Evolutionary conservation across 352 stramenopile species (phyloP).

Genomic region (Halophytophthora batemanensis): DNA sequence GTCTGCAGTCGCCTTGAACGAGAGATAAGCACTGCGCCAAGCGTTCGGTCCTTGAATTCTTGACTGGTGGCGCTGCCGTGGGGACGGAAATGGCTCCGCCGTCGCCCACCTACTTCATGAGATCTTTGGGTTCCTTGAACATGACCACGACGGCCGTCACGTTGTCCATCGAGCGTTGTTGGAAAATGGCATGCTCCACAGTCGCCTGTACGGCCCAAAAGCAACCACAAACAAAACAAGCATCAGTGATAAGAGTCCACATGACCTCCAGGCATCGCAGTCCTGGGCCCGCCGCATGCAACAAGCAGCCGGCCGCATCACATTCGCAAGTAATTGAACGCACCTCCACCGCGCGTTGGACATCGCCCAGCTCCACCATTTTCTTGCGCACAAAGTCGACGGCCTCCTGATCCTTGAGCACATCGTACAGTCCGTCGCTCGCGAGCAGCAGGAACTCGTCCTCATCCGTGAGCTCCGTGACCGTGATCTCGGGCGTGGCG

Average conservation of each 20-base stretch:
- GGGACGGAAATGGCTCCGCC: not conserved
- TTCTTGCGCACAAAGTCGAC: slow-evolving; percentile 76
- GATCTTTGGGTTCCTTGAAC: slow-evolving; percentile 69
- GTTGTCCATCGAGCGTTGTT: slow-evolving; percentile 85
- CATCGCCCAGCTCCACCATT: slow-evolving; percentile 60
- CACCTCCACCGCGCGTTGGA: slow-evolving; percentile 79
- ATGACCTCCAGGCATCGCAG: not conserved
- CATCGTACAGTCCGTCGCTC: slow-evolving; percentile 81
- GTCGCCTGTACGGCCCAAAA: slow-evolving; percentile 37
- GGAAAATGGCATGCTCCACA: slow-evolving; percentile 78
- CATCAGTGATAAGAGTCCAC: not conserved
- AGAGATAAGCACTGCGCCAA: no score
- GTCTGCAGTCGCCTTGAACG: no score
- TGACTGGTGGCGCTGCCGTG: not conserved
- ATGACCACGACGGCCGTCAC: slow-evolving; percentile 83
- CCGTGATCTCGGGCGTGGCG: slow-evolving; percentile 69
- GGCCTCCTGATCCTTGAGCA: slow-evolving; percentile 81
- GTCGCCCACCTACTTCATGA: slow-evolving; percentile 20
- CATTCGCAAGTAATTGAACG: slow-evolving; percentile 4
- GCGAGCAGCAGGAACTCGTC: slow-evolving; percentile 81
- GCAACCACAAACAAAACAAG: slow-evolving; percentile 4
- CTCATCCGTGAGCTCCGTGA: slow-evolving; percentile 65
- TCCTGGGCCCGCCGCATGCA: no score
- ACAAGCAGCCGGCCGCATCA: not conserved
- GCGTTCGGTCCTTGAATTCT: not conserved